These are phyloP conservation scores for Clarireedia monteithiana DNA, from an alignment of 2,329 filamentous ascomycete species.

Conservation along the genomic window DNA sequence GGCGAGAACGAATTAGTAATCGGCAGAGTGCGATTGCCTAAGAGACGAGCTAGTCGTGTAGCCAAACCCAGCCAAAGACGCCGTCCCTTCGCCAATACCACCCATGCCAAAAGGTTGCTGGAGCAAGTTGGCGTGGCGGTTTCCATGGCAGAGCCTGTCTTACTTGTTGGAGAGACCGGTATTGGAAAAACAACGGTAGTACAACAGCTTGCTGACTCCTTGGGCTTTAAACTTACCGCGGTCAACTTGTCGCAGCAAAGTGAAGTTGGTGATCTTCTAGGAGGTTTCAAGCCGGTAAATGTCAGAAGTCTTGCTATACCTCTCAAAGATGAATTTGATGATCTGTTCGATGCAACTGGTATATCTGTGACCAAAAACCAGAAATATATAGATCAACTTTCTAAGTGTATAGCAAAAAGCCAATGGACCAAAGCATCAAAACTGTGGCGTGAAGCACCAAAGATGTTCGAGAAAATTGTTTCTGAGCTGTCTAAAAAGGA, in stretches of 20 bases:
- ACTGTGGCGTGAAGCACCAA: conserved; percentile 81
- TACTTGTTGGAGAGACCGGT: conserved; percentile 97
- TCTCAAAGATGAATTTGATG: conserved; percentile 87
- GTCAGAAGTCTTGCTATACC: conserved; percentile 81
- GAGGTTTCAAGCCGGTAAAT: conserved; percentile 94
- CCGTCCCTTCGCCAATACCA: conserved; percentile 79
- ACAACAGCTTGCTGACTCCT: conserved; percentile 77
- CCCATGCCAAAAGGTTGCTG: conserved; percentile 73
- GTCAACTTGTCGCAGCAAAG: conserved; percentile 98
- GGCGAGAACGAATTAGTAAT: conserved; percentile 50
- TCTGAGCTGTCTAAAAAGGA: conserved; percentile 43
- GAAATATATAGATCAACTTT: conserved; percentile 73
- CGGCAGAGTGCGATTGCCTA: conserved; percentile 55
- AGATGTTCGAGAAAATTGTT: conserved; percentile 72
- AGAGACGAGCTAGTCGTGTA: conserved; percentile 38
- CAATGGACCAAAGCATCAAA: conserved; percentile 84
- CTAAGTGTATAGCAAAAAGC: conserved; percentile 69
- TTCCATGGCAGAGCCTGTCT: conserved; percentile 74
- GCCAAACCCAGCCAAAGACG: conserved; percentile 43
- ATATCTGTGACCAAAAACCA: conserved; percentile 86
- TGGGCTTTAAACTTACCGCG: conserved; percentile 81
- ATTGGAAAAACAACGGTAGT: conserved; percentile 97
- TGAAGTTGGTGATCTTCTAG: conserved; percentile 90
- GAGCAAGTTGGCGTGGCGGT: conserved; percentile 84
- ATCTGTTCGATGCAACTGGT: conserved; percentile 74